Evolutionary conservation across 2,329 filamentous ascomycete species (phyloP).

Genomic region (Talaromyces rugulosus): DNA sequence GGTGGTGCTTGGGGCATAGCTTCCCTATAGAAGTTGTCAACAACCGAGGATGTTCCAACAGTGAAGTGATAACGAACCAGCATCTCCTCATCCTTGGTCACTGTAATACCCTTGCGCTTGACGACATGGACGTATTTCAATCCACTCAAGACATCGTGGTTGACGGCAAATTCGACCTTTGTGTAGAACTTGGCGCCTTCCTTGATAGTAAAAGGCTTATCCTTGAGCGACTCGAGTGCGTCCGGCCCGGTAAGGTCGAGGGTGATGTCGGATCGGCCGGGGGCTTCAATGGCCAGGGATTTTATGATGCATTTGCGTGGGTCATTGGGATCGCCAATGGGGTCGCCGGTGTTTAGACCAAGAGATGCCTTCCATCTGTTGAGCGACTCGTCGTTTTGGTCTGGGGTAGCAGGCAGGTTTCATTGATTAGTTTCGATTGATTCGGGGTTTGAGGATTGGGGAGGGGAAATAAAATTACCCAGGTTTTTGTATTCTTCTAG

Average conservation of each 20-base stretch:
- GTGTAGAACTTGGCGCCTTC: slow-evolving; percentile 92
- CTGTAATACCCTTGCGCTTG: slow-evolving; percentile 79
- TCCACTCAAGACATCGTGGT: slow-evolving; percentile 92
- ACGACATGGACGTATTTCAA: slow-evolving; percentile 94
- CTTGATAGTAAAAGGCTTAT: slow-evolving; percentile 96
- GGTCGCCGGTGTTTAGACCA: slow-evolving; percentile 68
- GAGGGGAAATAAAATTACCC: slow-evolving; percentile 53
- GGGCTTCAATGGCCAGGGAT: slow-evolving; percentile 80
- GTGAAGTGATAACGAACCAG: slow-evolving; percentile 59
- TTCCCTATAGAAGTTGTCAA: slow-evolving; percentile 56
- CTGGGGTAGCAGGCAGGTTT: slow-evolving; percentile 30
- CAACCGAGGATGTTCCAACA: neutral
- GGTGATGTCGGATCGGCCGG: slow-evolving; percentile 76
- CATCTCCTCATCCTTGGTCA: slow-evolving; percentile 97
- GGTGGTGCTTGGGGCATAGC: slow-evolving; percentile 87
- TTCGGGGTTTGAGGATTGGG: neutral
- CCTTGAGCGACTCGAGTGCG: slow-evolving; percentile 73
- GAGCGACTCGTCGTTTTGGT: slow-evolving; percentile 81
- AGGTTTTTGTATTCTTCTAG: slow-evolving; percentile 91
- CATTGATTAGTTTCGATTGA: neutral
- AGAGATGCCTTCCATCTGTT: slow-evolving; percentile 97
- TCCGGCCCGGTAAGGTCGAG: slow-evolving; percentile 78
- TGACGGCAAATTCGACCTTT: slow-evolving; percentile 89
- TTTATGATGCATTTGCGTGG: slow-evolving; percentile 90
- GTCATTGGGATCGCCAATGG: slow-evolving; percentile 73